phyloP scores from a whole-genome alignment of 2,329 filamentous ascomycete genomes.

The Nannizzia gypsea region DNA sequence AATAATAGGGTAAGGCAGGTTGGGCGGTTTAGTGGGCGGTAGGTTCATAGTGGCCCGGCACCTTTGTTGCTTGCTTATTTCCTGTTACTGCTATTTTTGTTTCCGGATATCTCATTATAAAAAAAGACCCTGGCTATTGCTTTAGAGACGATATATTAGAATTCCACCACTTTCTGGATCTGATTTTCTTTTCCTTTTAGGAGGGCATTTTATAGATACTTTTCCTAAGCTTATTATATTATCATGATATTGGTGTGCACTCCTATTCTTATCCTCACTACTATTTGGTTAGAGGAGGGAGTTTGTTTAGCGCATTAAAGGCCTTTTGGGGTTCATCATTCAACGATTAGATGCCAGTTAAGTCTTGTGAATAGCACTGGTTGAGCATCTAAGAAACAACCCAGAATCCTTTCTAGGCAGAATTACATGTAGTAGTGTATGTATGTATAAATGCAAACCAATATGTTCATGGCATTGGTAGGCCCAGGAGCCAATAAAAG shows the following conservation, averaged over 20 bases:
- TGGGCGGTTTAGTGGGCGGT: neutral
- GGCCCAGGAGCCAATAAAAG: too few relatives aligned
- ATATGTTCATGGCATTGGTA: neutral
- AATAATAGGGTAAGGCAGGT: neutral
- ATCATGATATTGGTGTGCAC: too few relatives aligned
- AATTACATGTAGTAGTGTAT: neutral
- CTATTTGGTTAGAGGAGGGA: too few relatives aligned
- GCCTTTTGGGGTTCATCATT: neutral
- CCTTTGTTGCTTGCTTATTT: neutral
- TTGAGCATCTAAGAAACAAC: neutral
- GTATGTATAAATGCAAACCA: neutral
- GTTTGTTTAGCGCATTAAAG: neutral
- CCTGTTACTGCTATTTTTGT: neutral
- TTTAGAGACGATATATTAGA: neutral
- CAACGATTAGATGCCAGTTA: neutral
- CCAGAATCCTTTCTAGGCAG: neutral
- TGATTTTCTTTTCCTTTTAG: neutral
- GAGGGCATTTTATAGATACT: neutral
- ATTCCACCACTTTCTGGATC: neutral
- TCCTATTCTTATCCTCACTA: too few relatives aligned
- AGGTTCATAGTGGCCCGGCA: neutral
- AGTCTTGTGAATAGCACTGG: neutral
- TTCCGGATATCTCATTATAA: neutral
- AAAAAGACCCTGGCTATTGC: neutral
- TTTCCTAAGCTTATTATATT: too few relatives aligned